Evolutionary conservation across 441 rosid species (phyloP).

Genomic region (Gossypium schwendimanii): DNA sequence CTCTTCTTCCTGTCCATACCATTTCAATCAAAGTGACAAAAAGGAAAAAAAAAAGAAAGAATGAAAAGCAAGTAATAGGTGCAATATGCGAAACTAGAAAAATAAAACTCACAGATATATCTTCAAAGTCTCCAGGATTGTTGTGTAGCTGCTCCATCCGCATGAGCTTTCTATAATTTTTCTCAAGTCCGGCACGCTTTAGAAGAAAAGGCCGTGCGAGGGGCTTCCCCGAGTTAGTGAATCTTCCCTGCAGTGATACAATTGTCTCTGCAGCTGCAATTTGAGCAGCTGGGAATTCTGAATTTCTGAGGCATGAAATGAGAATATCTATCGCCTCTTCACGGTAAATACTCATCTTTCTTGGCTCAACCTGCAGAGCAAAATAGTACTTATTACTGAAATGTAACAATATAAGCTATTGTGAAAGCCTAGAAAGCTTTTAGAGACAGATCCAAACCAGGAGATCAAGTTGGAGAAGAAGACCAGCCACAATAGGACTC

Average conservation of each 20-base stretch:
- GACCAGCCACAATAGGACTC: conserved; percentile 58
- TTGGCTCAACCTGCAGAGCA: conserved; percentile 53
- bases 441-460: conserved; percentile 32
- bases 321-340: conserved; percentile 69
- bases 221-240: conserved; percentile 54
- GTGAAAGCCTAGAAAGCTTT: not conserved
- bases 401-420: not conserved
- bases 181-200: conserved; percentile 48
- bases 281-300: conserved; percentile 51
- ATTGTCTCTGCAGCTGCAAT: conserved; percentile 56
- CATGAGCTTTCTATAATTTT: conserved; percentile 38
- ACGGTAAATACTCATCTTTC: conserved; percentile 69
- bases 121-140: conserved; percentile 36
- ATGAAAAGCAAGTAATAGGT: not conserved
- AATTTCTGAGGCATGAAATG: conserved; percentile 50
- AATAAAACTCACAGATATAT: conserved; percentile 33
- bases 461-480: conserved; percentile 69
- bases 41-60: not conserved
- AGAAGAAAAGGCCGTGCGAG: conserved; percentile 49
- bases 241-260: conserved; percentile 52
- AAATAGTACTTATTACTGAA: conserved; percentile 3
- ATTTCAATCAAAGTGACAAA: conserved; percentile 3
- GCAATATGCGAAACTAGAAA: not conserved
- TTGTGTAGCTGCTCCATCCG: conserved; percentile 35
- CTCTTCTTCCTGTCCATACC: conserved; percentile 41